phyloP scores from a whole-genome alignment of 352 stramenopile genomes.

The Elongisporangium prolatum region DNA sequence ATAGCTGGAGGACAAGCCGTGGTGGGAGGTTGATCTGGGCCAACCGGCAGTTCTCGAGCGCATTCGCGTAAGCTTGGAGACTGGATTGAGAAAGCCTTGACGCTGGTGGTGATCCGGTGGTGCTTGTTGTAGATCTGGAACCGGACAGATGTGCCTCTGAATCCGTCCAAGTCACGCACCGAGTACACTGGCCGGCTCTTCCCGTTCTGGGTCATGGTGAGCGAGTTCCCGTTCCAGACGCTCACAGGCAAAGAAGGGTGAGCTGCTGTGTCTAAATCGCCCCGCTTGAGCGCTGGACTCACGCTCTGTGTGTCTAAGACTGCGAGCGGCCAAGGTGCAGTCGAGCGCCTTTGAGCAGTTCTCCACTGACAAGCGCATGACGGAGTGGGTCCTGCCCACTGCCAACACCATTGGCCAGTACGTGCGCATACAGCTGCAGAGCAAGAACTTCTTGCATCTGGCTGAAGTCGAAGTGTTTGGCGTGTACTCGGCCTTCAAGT shows the following conservation, averaged over 20 bases:
- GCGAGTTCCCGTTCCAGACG: conserved; percentile 82
- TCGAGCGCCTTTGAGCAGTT: conserved; percentile 81
- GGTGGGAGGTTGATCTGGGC: conserved; percentile 91
- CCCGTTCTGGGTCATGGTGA: conserved; percentile 92
- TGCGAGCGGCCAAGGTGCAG: conserved; percentile 82
- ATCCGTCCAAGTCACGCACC: conserved; percentile 61
- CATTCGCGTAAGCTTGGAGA: conserved; percentile 45
- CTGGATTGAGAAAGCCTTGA: not conserved
- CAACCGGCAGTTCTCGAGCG: conserved; percentile 72
- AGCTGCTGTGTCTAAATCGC: not conserved
- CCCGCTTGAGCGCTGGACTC: not conserved
- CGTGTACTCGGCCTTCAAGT: conserved; percentile 79
- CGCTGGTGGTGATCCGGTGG: not conserved
- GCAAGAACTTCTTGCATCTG: conserved; percentile 88
- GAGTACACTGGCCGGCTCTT: conserved; percentile 85
- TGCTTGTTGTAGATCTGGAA: conserved; percentile 71
- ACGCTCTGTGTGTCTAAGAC: conserved; percentile 16
- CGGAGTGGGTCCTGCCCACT: conserved; percentile 84
- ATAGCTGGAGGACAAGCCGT: conserved; percentile 87
- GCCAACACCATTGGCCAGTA: conserved; percentile 79
- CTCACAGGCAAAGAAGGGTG: conserved; percentile 72
- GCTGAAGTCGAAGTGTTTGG: conserved; percentile 91
- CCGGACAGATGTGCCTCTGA: conserved; percentile 81
- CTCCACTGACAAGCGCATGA: conserved; percentile 67
- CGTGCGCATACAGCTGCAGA: conserved; percentile 86